Evolutionary conservation across 2,329 filamentous ascomycete genomes (phyloP), one percentile per base, ranked within the genome.

Genomic region (Capronia epimyces): DNA sequence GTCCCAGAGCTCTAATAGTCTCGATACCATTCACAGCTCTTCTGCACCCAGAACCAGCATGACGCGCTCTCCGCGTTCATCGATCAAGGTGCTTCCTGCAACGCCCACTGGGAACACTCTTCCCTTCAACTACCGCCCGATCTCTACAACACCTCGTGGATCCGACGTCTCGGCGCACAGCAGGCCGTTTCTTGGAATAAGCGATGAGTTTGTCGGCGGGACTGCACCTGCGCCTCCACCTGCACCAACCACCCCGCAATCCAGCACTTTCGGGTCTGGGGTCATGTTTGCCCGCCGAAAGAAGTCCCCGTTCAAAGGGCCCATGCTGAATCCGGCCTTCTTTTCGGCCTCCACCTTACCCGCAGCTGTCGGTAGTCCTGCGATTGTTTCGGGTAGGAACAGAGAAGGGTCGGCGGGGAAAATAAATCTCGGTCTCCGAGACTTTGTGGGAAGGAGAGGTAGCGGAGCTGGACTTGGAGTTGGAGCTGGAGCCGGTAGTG

Each of bases 11-110:
- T 95, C 86, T 3, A 86, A 84, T 53, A 84, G 82, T 18, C 84
- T 85, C 0, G 82, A 85, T 3, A 83, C 84, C 0, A 81, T 81
- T 2, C 76, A 79, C 3, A 79, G 83, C 15, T 85, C 85, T 29
- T 85, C 85, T 29, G 85, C 83, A 63, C 34, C 34, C 18, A 84
- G 80, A 13, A 82, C 80, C 1, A 72, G 81, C 43, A 78, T 79
- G 29, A 79, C 79, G 12, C 82, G 87, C 20, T 90, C 85, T 2
- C 91, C 93, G 1, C 89, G 96, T 66, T 81, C 88, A 60, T 95
- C 88, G 0, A 86, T 97, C 62, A 97, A 97, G 70, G 86, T 97
- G n/a, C 80, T 97, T 2, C 91, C 93, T 1, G 87, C 88, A 0
- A 95, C 90, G 0, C 91, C 91, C 0, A 90, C 86, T 0, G 69